phyloP scores from a whole-genome alignment of 495 filamentous ascomycete species.

The Talaromyces adpressus region DNA sequence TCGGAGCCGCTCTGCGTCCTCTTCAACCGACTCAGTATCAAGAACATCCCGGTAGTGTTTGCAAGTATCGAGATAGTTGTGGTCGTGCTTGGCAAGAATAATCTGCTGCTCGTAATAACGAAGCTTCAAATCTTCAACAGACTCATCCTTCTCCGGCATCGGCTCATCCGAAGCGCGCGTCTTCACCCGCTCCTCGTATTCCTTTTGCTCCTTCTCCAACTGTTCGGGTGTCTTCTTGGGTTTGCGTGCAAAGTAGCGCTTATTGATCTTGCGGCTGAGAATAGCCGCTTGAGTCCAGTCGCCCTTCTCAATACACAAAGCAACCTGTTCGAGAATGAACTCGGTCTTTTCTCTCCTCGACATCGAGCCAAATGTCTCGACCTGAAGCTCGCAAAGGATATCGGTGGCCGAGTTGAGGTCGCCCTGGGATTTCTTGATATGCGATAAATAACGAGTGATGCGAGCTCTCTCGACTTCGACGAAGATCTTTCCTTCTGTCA shows the following conservation, averaged over 20 bases:
- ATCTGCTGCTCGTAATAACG: constrained; percentile 97
- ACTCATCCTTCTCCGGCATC: constrained; percentile 70
- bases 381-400: constrained; percentile 93
- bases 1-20: constrained; percentile 76
- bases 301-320: constrained; percentile 86
- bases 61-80: constrained; percentile 93
- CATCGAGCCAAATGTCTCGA: constrained; percentile 99
- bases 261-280: constrained; percentile 93
- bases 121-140: constrained; percentile 93
- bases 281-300: constrained; percentile 97
- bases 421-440: constrained; percentile 94
- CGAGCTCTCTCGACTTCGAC: constrained; percentile 97
- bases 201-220: constrained; percentile 82
- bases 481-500: constrained; percentile 99
- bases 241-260: constrained; percentile 78
- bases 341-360: constrained; percentile 93
- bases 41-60: constrained; percentile 95
- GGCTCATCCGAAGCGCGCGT: constrained; percentile 62
- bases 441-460: constrained; percentile 85
- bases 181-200: constrained; percentile 72
- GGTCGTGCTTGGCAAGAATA: constrained; percentile 85
- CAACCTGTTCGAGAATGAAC: constrained; percentile 94
- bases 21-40: constrained; percentile 88
- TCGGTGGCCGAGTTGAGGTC: constrained; percentile 85
- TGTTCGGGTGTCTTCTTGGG: constrained; percentile 83